Evolutionary conservation across 805 yeast species (phyloP), one percentile per base, ranked within the genome.

Genomic region (Ogataea dorogensis): DNA sequence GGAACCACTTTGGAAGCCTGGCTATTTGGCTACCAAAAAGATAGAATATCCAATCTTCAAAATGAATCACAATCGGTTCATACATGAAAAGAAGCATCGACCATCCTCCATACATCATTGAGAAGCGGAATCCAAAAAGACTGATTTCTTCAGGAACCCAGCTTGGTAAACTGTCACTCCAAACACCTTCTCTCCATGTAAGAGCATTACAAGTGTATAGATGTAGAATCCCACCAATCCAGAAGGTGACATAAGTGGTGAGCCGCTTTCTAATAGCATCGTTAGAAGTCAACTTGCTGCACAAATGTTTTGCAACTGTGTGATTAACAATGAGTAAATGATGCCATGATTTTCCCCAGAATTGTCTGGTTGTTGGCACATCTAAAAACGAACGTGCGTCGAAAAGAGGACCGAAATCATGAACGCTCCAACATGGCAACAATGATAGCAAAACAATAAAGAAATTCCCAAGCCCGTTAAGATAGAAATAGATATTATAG

Each of bases 301-400:
- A 23, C 14, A 28, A 10, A 27, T 13, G 8, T 16, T 31, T 17
- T 12, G 39, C 43, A 11, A 39, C 24, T 14, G n/a, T 30, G 23
- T 23, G 24, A 12, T 22, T 24, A 2, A 14, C 15, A 16, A 32
- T 32, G 17, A 29, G 12, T 2, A 15, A 27, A n/a, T 40, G 43
- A 27, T 40, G 43, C 43, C 43, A 40, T 4, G 30, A 33, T 13
- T 25, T n/a, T 12, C 36, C 36, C 43, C 43, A 40, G 20, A 40
- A 34, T 7, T 18, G 16, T 16, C 33, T 26, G 14, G 28, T 11
- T 7, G 43, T 34, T 13, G 27, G 18, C 14, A 14, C 26, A 10
- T 26, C 20, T 13, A 29, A 19, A 22, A 41, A 9, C 16, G 12
- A 5, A 2, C 15, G 21, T 23, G 31, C 24, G 21, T 26, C 23